These are phyloP conservation scores for Trypanosoma vivax DNA, from an alignment of 208 protist species.

Conservation along the genomic window DNA sequence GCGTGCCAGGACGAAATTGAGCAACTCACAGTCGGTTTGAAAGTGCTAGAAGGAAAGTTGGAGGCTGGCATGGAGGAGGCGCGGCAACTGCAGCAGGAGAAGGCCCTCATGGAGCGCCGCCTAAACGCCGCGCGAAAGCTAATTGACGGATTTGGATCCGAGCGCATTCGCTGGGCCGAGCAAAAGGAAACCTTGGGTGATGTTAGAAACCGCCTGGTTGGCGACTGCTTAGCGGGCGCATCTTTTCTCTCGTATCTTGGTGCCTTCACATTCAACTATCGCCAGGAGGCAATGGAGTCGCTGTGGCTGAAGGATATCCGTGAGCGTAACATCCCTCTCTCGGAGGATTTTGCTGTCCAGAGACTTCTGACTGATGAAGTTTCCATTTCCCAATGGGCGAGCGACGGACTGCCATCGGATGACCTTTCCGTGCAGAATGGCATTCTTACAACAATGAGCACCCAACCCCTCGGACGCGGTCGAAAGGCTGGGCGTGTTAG, in stretches of 20 bases:
- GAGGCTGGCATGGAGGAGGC: conserved; percentile 89
- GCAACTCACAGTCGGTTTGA: conserved; percentile 88
- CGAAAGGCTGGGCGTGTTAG: conserved; percentile 79
- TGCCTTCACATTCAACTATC: conserved; percentile 96
- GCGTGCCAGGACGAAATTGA: conserved; percentile 87
- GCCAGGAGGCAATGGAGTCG: conserved; percentile 88
- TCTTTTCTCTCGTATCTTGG: conserved; percentile 97
- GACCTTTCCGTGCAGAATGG: conserved; percentile 98
- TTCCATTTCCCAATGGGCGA: conserved; percentile 95
- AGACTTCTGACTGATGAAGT: conserved; percentile 95
- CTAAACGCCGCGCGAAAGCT: conserved; percentile 94
- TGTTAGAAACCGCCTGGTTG: conserved; percentile 87
- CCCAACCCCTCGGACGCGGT: conserved; percentile 69
- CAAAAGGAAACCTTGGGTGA: conserved; percentile 89
- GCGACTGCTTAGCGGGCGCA: conserved; percentile 96
- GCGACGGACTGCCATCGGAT: conserved; percentile 96
- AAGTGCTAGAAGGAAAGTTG: conserved; percentile 87
- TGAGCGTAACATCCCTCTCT: conserved; percentile 85
- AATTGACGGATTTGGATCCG: conserved; percentile 95
- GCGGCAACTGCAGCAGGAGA: conserved; percentile 87
- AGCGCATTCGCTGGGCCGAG: conserved; percentile 94
- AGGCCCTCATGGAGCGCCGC: conserved; percentile 92
- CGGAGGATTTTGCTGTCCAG: conserved; percentile 85
- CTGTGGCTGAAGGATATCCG: conserved; percentile 91
- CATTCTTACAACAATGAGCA: conserved; percentile 93